Conservation (phyloP, 495 filamentous ascomycete species). For the Collariella sp. region DNA sequence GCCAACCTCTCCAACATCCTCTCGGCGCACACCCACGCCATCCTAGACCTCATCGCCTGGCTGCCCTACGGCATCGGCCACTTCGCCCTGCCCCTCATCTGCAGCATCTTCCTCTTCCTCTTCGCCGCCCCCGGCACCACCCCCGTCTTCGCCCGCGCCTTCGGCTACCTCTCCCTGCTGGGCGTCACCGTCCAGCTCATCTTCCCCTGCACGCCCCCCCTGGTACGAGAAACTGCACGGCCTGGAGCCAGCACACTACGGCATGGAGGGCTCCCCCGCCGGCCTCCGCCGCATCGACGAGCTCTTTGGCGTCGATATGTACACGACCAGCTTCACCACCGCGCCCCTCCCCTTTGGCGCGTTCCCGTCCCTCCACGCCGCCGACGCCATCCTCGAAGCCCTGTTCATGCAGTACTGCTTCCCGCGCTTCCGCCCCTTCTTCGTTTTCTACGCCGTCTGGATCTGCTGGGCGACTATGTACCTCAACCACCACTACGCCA, state of each 20-base stretch:
- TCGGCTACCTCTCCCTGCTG: conserved; percentile 84
- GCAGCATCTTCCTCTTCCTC: conserved; percentile 68
- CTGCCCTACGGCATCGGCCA: conserved; percentile 86
- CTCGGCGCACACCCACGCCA: conserved; percentile 71
- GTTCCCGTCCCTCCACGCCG: conserved; percentile 86
- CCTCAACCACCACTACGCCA: conserved; percentile 89
- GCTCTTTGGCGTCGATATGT: conserved; percentile 80
- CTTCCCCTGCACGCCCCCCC: conserved; percentile 87
- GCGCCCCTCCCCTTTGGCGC: conserved; percentile 90
- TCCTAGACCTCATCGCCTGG: conserved; percentile 85
- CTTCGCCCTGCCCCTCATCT: conserved; percentile 72
- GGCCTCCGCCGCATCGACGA: conserved; percentile 83
- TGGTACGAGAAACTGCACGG: conserved; percentile 94
- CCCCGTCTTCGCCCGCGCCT: conserved; percentile 74
- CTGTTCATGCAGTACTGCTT: conserved; percentile 91
- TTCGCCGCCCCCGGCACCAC: conserved; percentile 79
- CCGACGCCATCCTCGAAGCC: conserved; percentile 74
- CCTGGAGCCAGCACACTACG: conserved; percentile 78
- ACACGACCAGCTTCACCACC: conserved; percentile 80
- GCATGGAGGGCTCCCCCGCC: conserved; percentile 76
- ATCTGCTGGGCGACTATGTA: conserved; percentile 99
- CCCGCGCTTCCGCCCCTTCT: conserved; percentile 64
- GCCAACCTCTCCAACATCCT: conserved; percentile 93
- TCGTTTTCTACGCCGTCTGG: conserved; percentile 77
- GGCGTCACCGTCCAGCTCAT: conserved; percentile 79